phyloP scores from a whole-genome alignment of 306 rosid genomes.

The Abrus pulchellus region DNA sequence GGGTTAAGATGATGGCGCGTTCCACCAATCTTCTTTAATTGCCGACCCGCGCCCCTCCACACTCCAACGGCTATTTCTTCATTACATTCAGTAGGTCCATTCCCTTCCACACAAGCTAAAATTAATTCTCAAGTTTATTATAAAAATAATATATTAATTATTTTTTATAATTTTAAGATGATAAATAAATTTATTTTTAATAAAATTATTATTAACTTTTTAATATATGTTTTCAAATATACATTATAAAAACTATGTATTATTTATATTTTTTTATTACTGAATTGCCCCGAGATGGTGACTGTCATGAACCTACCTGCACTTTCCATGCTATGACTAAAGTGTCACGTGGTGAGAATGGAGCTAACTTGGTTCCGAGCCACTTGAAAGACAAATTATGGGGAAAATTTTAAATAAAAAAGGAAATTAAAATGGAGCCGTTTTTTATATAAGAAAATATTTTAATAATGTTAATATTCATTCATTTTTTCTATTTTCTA shows the following conservation, averaged over 20 bases:
- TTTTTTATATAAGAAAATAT: not conserved
- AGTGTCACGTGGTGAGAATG: conserved; percentile 8
- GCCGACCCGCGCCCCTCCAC: conserved; percentile 52
- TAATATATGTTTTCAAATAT: not conserved
- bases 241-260: not conserved
- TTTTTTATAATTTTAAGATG: too few species aligned
- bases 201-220: too few species aligned
- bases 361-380: not conserved
- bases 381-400: not conserved
- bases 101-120: too few species aligned
- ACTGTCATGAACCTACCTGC: not conserved
- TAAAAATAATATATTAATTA: too few species aligned
- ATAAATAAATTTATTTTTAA: too few species aligned
- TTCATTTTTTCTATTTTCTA: too few species aligned
- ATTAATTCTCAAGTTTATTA: too few species aligned
- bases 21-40: conserved; percentile 52
- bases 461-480: too few species aligned
- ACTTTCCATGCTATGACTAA: not conserved
- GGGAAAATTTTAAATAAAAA: too few species aligned
- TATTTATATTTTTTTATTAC: not conserved
- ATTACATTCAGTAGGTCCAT: too few species aligned
- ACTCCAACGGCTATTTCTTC: conserved; percentile 64
- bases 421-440: not conserved
- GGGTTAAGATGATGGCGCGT: conserved; percentile 40
- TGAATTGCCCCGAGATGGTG: not conserved